Conservation (phyloP, 805 yeast species). For the Brettanomyces nanus region DNA sequence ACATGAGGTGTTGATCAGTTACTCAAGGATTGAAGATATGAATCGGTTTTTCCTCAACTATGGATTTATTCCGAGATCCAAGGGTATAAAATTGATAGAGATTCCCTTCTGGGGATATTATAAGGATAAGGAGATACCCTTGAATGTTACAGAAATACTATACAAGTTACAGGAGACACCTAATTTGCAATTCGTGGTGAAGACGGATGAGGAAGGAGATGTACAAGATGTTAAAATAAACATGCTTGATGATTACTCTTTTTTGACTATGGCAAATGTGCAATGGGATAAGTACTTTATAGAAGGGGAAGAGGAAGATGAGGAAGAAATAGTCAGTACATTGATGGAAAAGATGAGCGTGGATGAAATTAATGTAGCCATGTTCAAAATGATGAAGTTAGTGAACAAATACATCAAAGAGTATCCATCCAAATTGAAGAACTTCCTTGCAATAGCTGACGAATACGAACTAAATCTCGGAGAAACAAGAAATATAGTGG, state of each 20-base stretch:
- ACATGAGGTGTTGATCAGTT: conserved; percentile 36
- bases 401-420: conserved; percentile 9
- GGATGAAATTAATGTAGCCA: conserved; percentile 10
- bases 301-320: conserved; percentile 20
- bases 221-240: conserved; percentile 19
- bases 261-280: conserved; percentile 21
- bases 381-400: conserved; percentile 8
- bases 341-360: conserved; percentile 9
- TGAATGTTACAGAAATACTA: conserved; percentile 14
- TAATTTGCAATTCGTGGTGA: conserved; percentile 30
- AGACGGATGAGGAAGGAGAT: conserved; percentile 14
- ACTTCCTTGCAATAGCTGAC: conserved; percentile 9
- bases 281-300: conserved; percentile 13
- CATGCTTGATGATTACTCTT: conserved; percentile 26
- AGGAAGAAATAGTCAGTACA: conserved; percentile 11
- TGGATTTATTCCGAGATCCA: conserved; percentile 37
- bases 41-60: conserved; percentile 32
- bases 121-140: conserved; percentile 2
- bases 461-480: conserved; percentile 15
- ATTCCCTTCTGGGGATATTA: conserved; percentile 27
- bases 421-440: conserved; percentile 7
- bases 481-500: conserved; percentile 11
- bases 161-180: conserved; percentile 31
- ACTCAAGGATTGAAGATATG: conserved; percentile 36
- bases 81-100: conserved; percentile 23